Evolutionary conservation across 1,284 basidiomycete species (phyloP), one percentile per base, ranked within the genome.

Genomic region (Ganoderma leucocontextum): DNA sequence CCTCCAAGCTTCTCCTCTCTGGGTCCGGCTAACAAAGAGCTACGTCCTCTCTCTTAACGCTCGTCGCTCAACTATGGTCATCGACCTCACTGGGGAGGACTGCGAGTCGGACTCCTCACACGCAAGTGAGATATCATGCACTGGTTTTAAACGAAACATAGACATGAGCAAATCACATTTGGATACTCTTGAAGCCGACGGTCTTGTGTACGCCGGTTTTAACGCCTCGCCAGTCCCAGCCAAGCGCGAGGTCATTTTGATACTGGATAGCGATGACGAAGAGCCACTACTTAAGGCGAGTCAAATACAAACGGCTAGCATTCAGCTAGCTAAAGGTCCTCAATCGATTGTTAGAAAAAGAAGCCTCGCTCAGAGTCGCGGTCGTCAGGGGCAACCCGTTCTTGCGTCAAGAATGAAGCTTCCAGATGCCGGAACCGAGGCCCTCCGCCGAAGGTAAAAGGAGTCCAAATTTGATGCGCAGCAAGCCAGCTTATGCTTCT

Each of bases 131-230:
- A 3, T 38, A 38, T 22, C 19, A 29, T 17, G 15, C 6, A 22
- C 9, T 9, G 58, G 58, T 39, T 60, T 15, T 22, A 38, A 41
- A 25, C 38, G 58, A 19, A 39, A 60, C 38, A 15, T 41, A 8
- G 5, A 13, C 38, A 13, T 25, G 36, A 60, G 58, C 13, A 7
- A 25, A 22, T 2, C 19, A 4, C 58, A 60, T 12, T 9, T 8
- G 36, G 38, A 8, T 7, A 12, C 22, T 8, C 25, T 60, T 10
- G 62, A 73, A 7, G 29, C 35, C 0, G 67, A 69, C 8, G 72
- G 72, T 4, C 2, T 71, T 1, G 66, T 67, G 1, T 73, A 60
- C 36, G 36, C 49, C 2, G 71, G 72, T 5, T 72, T 58, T 60
- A 68, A 64, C 9, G 66, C 67, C 25, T 36, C 57, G 7, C 25